Base-by-base conservation (phyloP, 306 rosid genomes). In the Casuarina glauca region DNA sequence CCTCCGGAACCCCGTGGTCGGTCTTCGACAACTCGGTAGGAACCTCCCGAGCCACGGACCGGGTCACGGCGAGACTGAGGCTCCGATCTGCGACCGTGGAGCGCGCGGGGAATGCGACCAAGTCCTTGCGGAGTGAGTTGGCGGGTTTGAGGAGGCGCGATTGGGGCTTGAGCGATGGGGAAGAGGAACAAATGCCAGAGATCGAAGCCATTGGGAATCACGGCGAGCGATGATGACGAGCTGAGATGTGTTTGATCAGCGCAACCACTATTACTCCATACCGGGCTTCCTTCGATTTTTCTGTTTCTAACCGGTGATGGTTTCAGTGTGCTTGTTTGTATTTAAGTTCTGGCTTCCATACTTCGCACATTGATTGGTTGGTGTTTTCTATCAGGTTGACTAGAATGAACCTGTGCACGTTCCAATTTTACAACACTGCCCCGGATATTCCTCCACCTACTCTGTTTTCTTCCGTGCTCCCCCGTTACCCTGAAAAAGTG, bases 161-260 rank as follows among this genome's bases (percentile, higher is more conserved):
- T 46, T 79, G 85, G 84, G 80, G 82, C 48, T 86, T 87, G 82
- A 89, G 83, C 36, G 94, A 17, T 0, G 91, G 86, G 20, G 91
- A 91, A 46, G 97, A 91, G 0, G 95, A 87, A 57, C 75, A 91
- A 78, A 93, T 88, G 84, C 90, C 85, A 1, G 97, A 93, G 58
- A 95, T 82, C 12, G 99, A 89, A 44, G 99, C 91, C 99, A 95
- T 94, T 68, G 52, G 69, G 32, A 26, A 48, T 20, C 32, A 1
- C 64, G 49, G 4, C 49, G 0, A 17, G 43, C 70, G 79, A 50
- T 52, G 77, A 76, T 76, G 45, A n/a, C 77, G 48, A 79, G 60
- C 4, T 19, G 35, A 39, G 4, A 15, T 3, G 44, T 19, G 20
- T 48, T 4, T 44, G 5, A 9, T 15, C 45, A 0, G 44, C 64